These are phyloP conservation scores for Herpetospermum pedunculosum DNA, from an alignment of 306 rosid species.

Conservation along the genomic window DNA sequence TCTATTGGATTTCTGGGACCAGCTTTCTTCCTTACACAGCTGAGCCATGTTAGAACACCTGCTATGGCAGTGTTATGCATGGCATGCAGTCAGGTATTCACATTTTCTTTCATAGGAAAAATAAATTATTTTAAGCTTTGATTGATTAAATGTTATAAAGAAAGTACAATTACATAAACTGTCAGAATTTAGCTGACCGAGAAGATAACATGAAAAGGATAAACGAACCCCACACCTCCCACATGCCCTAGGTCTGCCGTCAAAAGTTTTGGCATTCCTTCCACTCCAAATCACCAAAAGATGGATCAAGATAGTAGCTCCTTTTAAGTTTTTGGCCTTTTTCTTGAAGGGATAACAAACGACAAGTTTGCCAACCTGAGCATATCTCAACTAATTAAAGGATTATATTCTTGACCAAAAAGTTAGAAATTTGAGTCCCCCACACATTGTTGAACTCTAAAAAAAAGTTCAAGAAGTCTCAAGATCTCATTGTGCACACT, in stretches of 20 bases:
- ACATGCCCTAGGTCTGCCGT: neutral
- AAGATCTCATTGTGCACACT: neutral
- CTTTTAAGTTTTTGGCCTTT: neutral
- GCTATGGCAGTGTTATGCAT: conserved; percentile 81
- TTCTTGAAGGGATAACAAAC: neutral
- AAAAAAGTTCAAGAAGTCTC: neutral
- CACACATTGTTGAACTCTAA: too few relatives aligned
- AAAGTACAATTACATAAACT: neutral
- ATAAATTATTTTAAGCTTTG: neutral
- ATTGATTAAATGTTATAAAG: neutral
- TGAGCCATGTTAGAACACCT: conserved; percentile 66
- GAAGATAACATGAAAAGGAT: neutral
- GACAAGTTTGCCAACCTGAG: neutral
- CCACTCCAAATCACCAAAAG: neutral
- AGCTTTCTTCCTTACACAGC: conserved; percentile 81
- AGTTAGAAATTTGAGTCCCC: too few relatives aligned
- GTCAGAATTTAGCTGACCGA: neutral
- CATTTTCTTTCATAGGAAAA: neutral
- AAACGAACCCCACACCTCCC: neutral
- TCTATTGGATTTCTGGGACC: conserved; percentile 89
- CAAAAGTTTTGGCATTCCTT: neutral
- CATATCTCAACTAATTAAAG: too few relatives aligned
- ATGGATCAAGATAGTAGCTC: neutral
- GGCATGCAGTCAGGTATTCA: conserved; percentile 91
- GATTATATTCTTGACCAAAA: too few relatives aligned